Base-by-base conservation (phyloP, 1,139 yeast genomes). In the Geotrichum bryndzae region DNA sequence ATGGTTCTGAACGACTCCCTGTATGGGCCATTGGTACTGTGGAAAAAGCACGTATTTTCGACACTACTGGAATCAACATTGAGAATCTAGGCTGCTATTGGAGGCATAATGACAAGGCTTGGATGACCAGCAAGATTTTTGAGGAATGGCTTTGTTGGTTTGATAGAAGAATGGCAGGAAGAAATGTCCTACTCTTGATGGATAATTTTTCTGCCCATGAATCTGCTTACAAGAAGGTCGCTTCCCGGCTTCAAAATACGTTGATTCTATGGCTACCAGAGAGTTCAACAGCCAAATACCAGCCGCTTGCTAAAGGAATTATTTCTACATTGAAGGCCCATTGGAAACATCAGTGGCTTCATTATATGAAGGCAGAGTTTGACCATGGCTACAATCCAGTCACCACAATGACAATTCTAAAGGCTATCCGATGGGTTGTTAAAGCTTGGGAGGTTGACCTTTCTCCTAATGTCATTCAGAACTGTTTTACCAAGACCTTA, bases 341-440 rank as follows among this genome's bases (percentile, higher is more conserved):
- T 18, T 41, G 69, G 2, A 83, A 82, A 55, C 77, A 6, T 41
- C 22, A 13, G 23, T 41, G 48, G 48, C 7, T 41, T n/a, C 8
- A 3, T 41, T 8, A n/a, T n/a, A n/a, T 41, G 48, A 41, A n/a
- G 18, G 4, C n/a, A 7, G 48, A 41, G n/a, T 41, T 41, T 41
- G 78, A 22, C 54, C 23, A 22, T 52, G 57, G 23, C 54, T 35
- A n/a, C 46, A 22, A 53, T 58, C 60, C 51, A 53, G n/a, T 41
- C 7, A 23, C 6, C 7, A 41, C 23, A 15, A n/a, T 41, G 48
- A 41, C 23, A 41, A n/a, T 41, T n/a, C 18, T 41, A 41, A 41
- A n/a, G 48, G 48, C 48, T 41, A 41, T 41, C 5, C 18, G 48
- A 2, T 41, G 18, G 48, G 45, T 18, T 13, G n/a, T 38, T 15